Evolutionary conservation across 805 yeast species (phyloP), one percentile per base, ranked within the genome.

Genomic region (Saccharomycopsis sp.): DNA sequence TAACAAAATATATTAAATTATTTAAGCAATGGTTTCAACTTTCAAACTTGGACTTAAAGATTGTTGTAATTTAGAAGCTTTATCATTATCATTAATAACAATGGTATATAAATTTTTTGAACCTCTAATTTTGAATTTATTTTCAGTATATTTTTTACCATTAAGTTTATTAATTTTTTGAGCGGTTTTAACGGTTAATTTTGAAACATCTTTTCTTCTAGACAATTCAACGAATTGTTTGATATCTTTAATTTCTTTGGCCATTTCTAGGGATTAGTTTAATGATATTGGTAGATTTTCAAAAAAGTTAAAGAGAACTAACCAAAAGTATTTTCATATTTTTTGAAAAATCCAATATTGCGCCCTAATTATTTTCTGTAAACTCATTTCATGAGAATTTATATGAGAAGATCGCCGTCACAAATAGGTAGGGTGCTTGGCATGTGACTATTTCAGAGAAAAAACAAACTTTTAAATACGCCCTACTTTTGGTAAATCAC

Each of bases 91-190:
- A 74, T 82, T 77, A 62, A 92, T 89, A 57, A 83, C 83, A 69
- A 89, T 76, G 58, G 98, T 92, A 84, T 92, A 92, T 64, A 86
- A 79, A 76, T 83, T 68, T 68, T 75, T 86, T 52, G 95, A 62
- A 69, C 96, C 96, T 79, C 97, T 87, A 63, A 92, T 85, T 84
- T 92, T 92, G 88, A 92, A 92, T 74, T 92, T 92, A 74, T 96
- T 87, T 72, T 83, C 92, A 72, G 82, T 81, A 79, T 74, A 74
- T 56, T 72, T 71, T 75, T 81, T 81, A 68, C 92, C 94, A 67
- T 71, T 70, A 57, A 81, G 74, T 9, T 15, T 19, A 73, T 77
- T 79, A 62, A 79, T 58, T 70, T 81, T 79, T 65, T 74, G 68
- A 86, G 86, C 86, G 73, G 80, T 78, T 81, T 92, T 92, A 76